Evolutionary conservation across 1,139 yeast genomes (phyloP).

Genomic region (Scheffersomyces insectosa): DNA sequence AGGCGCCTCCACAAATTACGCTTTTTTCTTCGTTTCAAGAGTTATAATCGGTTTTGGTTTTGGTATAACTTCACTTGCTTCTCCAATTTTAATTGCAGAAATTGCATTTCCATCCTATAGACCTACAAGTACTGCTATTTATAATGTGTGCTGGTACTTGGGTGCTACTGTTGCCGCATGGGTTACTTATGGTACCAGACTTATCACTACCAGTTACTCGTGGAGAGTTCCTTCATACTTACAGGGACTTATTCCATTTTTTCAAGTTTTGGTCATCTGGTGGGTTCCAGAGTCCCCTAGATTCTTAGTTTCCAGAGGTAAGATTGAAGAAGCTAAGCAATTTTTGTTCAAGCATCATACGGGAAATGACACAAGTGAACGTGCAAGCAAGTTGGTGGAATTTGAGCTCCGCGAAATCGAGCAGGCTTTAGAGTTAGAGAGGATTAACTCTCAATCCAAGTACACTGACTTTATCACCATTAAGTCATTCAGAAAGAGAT

Average conservation of each 20-base stretch:
- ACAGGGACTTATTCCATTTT: constrained; percentile 39
- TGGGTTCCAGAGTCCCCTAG: constrained; percentile 52
- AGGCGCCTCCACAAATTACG: constrained; percentile 38
- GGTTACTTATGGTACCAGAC: constrained; percentile 50
- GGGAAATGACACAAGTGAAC: constrained; percentile 31
- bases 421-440: constrained; percentile 38
- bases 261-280: constrained; percentile 27
- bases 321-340: constrained; percentile 31
- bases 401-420: constrained; percentile 49
- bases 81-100: constrained; percentile 44
- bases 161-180: constrained; percentile 60
- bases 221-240: constrained; percentile 52
- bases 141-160: constrained; percentile 43
- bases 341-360: constrained; percentile 41
- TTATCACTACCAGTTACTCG: constrained; percentile 26
- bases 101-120: constrained; percentile 51
- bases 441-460: constrained; percentile 20
- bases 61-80: constrained; percentile 34
- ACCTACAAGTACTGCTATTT: constrained; percentile 44
- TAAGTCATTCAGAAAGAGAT: constrained; percentile 44
- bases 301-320: constrained; percentile 38
- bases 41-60: constrained; percentile 45
- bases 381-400: constrained; percentile 37
- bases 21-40: constrained; percentile 38
- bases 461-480: constrained; percentile 38